Evolutionary conservation across 2,329 filamentous ascomycete genomes (phyloP).

Genomic region (Claviceps fusiformis): DNA sequence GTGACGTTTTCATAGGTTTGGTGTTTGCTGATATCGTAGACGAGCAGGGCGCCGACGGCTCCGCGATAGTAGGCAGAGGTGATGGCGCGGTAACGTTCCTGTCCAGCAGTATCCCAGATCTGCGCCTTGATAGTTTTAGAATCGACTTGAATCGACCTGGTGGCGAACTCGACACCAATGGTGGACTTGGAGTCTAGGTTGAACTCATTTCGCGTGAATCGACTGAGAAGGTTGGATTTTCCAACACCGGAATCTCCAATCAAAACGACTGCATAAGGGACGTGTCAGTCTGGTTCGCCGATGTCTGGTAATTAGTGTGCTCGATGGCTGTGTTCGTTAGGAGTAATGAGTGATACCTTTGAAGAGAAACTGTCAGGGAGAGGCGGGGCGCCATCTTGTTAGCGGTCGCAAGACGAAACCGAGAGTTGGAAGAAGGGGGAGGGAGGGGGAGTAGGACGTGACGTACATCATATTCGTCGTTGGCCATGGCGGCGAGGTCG

Average conservation of each 20-base stretch:
- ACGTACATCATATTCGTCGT: constrained; percentile 99
- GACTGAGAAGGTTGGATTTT: constrained; percentile 98
- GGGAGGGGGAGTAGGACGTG: neutral
- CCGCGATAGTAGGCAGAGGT: constrained; percentile 98
- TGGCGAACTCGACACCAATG: constrained; percentile 98
- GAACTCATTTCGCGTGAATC: constrained; percentile 99
- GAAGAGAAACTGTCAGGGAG: constrained; percentile 72
- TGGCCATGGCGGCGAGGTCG: constrained; percentile 61
- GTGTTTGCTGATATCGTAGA: constrained; percentile 99
- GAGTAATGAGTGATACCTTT: constrained; percentile 55
- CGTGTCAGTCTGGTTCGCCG: constrained; percentile 17
- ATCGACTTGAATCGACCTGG: constrained; percentile 95
- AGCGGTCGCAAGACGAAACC: constrained; percentile 14
- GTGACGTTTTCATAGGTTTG: constrained; percentile 99
- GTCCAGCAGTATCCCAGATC: constrained; percentile 98
- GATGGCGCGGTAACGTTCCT: constrained; percentile 98
- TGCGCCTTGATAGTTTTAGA: constrained; percentile 99
- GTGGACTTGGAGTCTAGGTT: constrained; percentile 99
- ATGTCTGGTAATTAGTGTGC: neutral
- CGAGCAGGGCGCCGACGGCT: constrained; percentile 89
- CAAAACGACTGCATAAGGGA: constrained; percentile 59
- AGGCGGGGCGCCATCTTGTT: constrained; percentile 15
- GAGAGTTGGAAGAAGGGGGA: constrained; percentile 7
- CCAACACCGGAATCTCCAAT: constrained; percentile 99
- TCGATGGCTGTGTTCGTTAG: constrained; percentile 11